Conservation (phyloP, 2,329 filamentous ascomycete species). For the Alternaria solani region DNA sequence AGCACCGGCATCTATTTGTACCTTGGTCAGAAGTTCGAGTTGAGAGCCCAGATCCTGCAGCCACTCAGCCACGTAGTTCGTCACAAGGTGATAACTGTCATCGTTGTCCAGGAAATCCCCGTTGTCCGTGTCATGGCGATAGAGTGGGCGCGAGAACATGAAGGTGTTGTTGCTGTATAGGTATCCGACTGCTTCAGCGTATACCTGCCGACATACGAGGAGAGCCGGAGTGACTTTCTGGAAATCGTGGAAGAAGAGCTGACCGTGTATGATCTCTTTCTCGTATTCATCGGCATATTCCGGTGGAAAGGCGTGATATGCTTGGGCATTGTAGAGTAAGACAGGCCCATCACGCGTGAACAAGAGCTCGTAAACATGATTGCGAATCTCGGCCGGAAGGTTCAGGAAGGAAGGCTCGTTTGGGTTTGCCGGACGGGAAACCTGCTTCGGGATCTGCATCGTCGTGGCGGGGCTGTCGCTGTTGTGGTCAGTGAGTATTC, state of each 20-base stretch:
- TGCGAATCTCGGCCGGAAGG: constrained; percentile 13
- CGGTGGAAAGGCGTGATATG: neutral
- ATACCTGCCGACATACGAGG: neutral
- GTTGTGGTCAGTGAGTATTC: neutral
- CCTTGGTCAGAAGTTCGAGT: neutral
- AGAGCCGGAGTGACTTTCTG: neutral
- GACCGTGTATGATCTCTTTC: neutral
- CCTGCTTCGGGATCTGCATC: neutral
- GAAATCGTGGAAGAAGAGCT: neutral
- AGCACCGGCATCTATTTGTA: neutral
- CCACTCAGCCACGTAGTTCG: neutral
- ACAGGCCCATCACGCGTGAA: constrained; percentile 17
- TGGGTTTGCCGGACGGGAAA: neutral
- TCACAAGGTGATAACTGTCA: neutral
- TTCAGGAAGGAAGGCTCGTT: neutral
- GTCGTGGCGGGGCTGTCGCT: neutral
- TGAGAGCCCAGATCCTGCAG: neutral
- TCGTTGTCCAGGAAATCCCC: too few species aligned
- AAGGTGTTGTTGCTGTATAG: neutral
- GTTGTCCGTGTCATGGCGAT: neutral
- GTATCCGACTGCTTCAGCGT: neutral
- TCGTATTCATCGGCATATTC: neutral
- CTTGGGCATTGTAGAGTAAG: neutral
- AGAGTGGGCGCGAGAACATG: neutral
- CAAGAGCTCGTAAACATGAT: constrained; percentile 16